Conservation (phyloP, 1,284 basidiomycete species). For the Pascua guehoae region DNA sequence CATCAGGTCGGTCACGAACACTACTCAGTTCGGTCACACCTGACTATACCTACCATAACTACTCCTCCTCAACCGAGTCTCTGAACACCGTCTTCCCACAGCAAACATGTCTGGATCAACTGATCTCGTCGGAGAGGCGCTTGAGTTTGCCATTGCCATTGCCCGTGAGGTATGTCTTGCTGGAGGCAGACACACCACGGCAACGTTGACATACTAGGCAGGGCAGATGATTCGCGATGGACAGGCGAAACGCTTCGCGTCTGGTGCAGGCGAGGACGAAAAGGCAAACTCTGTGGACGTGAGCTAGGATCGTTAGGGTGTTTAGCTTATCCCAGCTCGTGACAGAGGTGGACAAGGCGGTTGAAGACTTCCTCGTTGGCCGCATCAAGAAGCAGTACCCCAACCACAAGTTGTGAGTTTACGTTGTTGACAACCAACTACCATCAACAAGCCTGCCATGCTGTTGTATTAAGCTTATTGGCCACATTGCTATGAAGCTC, state of each 20-base stretch:
- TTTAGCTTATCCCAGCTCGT: conserved; percentile 57
- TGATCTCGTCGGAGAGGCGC: conserved; percentile 61
- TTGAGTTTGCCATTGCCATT: conserved; percentile 68
- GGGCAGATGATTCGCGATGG: conserved; percentile 52
- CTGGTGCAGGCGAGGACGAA: conserved; percentile 62
- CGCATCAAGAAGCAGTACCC: conserved; percentile 70
- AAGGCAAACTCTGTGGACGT: conserved; percentile 86
- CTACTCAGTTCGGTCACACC: no score
- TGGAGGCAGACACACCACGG: no score
- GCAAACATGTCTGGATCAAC: conserved; percentile 26
- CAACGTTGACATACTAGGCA: conserved; percentile 29
- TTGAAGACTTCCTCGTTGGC: conserved; percentile 77
- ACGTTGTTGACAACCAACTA: not conserved
- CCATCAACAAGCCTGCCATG: no score
- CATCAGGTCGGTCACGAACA: no score
- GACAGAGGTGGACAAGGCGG: conserved; percentile 92
- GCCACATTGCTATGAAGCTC: no score
- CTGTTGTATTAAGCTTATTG: not conserved
- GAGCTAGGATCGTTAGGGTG: conserved; percentile 5
- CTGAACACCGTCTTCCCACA: not conserved
- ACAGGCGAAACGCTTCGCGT: conserved; percentile 48
- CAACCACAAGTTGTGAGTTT: conserved; percentile 71
- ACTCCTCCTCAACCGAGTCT: no score
- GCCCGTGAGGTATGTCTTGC: conserved; percentile 52
- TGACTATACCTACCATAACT: no score